phyloP scores from a whole-genome alignment of 2,329 filamentous ascomycete genomes.

The Colletotrichum sp. region DNA sequence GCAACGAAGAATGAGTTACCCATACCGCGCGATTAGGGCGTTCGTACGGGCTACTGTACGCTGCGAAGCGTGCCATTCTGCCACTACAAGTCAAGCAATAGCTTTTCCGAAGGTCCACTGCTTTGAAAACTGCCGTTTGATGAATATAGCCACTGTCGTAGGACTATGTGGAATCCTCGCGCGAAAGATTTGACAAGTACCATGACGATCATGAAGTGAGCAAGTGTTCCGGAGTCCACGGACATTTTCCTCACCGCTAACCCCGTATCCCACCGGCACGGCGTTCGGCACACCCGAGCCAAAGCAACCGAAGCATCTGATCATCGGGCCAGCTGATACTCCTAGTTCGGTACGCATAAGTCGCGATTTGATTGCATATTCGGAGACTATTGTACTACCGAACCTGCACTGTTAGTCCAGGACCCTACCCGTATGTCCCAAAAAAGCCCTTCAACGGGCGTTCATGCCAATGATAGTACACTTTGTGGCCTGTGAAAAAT shows the following conservation, averaged over 20 bases:
- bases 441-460: not conserved
- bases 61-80: not conserved
- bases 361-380: not conserved
- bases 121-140: fast-evolving
- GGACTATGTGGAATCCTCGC: not conserved
- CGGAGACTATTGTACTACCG: not conserved
- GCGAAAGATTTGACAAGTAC: not conserved
- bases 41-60: not conserved
- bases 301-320: not conserved
- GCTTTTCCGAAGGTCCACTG: not conserved
- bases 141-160: fast-evolving
- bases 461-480: slow-evolving; percentile 33
- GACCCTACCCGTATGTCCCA: not conserved
- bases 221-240: not conserved
- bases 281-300: not conserved
- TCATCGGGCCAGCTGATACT: not conserved
- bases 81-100: not conserved
- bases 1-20: fast-evolving
- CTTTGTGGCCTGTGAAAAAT: slow-evolving; percentile 66
- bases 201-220: too few relatives aligned
- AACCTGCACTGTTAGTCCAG: not conserved
- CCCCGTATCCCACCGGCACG: not conserved
- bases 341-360: not conserved
- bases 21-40: not conserved
- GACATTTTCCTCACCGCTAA: not conserved